A percentile compares a stretch with the other conserved stretches of the same genome.
These are phyloP conservation scores for Hsuehochloa calcarea DNA, from an alignment of 176 grass and related monocot species.

Conservation along the genomic window DNA sequence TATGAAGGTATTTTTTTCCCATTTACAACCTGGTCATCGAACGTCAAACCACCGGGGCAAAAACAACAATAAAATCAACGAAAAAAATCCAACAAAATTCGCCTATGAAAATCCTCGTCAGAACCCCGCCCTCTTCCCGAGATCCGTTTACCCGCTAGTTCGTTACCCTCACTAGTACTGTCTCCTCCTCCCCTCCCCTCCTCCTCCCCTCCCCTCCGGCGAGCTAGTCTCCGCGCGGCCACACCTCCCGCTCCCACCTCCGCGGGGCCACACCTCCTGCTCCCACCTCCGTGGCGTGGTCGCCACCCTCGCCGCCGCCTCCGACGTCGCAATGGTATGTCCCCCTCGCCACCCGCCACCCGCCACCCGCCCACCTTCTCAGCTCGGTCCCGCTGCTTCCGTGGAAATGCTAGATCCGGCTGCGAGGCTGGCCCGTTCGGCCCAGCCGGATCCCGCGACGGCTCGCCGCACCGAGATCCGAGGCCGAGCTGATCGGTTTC, in stretches of 20 bases:
- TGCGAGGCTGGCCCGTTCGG: background rate
- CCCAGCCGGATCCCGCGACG: background rate
- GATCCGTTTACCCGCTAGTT: conserved; percentile 31
- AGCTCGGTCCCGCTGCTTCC: conserved; percentile 2
- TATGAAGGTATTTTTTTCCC: too few species aligned
- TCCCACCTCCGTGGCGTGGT: too few species aligned
- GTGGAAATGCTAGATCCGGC: conserved; percentile 32
- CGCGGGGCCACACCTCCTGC: background rate
- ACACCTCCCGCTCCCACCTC: background rate
- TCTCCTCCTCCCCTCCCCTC: background rate
- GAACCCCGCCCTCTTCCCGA: background rate
- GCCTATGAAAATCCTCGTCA: background rate
- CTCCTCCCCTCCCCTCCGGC: background rate
- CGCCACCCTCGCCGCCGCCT: background rate
- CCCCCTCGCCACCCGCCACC: conserved; percentile 5
- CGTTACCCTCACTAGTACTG: conserved; percentile 15
- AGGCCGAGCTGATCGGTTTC: background rate
- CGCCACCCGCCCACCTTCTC: background rate
- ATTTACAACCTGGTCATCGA: background rate
- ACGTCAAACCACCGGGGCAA: background rate
- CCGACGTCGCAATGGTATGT: conserved; percentile 37
- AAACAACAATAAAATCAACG: background rate
- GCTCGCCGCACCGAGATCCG: conserved; percentile 29
- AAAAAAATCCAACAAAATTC: background rate
- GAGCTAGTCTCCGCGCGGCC: background rate